Base-by-base conservation (phyloP, 2,329 filamentous ascomycete genomes). In the Leptoxyphium fumago region DNA sequence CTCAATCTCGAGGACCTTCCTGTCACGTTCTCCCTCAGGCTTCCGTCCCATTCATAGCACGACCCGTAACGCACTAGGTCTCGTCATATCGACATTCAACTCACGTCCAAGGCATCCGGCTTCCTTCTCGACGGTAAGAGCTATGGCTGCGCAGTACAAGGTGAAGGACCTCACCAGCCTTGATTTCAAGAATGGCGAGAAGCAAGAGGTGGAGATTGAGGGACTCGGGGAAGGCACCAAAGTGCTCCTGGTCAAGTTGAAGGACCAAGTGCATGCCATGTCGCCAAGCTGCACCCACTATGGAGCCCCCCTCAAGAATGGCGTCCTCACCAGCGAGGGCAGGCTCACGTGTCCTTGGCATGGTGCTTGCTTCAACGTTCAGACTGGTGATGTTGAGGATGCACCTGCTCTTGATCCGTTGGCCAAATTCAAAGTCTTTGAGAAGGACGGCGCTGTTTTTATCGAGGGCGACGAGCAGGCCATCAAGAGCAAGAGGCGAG, bases 311-410 rank as follows among this genome's bases (percentile, higher is more conserved):
- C 67, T 98, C 51, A 77, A 79, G 43, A 84, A 85, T 51, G 91
- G 91, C 43, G 80, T 96, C 7, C 66, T 98, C 50, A 84, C 84
- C 7, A 76, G 77, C 2, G 80, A 83, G 52, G 91, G 91, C 5
- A 75, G 86, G 42, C 65, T 98, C 49, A 94, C 85, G 6, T 98
- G 91, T 62, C 87, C 89, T 2, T 96, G 91, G 91, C 89, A 96
- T 61, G 89, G 89, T 68, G 91, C 91, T 45, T 98, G 91, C 70
- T 98, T 95, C 68, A 91, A 86, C 50, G 78, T 85, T 50, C 74
- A 75, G 45, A 93, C 83, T 5, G 91, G 91, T 43, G 91, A 98
- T 55, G 84, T 96, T 46, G 91, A 98, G 66, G 86, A 96, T 59
- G 88, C 89, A 1, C 91, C 91, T 0, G 91, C 85, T 2, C 75